Percentiles rank a stretch among this genome's conserved stretches.
These are phyloP conservation scores for Triticum timopheevii DNA, from an alignment of 176 grass and related monocot genomes.

Conservation along the genomic window DNA sequence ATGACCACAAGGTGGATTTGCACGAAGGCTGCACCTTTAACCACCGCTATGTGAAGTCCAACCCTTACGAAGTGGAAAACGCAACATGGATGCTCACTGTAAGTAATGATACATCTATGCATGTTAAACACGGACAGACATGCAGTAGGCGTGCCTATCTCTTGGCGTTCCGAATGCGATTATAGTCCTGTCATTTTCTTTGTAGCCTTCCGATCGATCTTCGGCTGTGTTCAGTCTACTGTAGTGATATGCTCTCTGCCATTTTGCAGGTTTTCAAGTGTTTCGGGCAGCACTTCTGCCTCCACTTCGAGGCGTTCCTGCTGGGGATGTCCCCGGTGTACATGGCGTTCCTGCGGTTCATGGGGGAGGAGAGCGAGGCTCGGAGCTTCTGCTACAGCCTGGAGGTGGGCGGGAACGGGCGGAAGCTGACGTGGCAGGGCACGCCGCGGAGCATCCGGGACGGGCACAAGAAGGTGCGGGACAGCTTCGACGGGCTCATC, in stretches of 20 bases:
- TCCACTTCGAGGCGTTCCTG: slow-evolving; percentile 61
- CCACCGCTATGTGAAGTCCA: slow-evolving; percentile 84
- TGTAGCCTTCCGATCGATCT: neutral
- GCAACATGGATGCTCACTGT: slow-evolving; percentile 93
- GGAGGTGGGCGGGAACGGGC: slow-evolving; percentile 45
- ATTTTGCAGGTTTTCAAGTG: slow-evolving; percentile 52
- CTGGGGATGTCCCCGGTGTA: slow-evolving; percentile 52
- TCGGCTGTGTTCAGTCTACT: neutral
- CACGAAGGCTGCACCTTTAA: slow-evolving; percentile 88
- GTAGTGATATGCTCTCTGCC: neutral
- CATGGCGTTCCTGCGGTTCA: slow-evolving; percentile 57
- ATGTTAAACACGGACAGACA: neutral
- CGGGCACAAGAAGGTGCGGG: slow-evolving; percentile 49
- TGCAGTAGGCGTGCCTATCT: neutral
- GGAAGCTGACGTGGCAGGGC: slow-evolving; percentile 59
- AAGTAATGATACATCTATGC: slow-evolving; percentile 25
- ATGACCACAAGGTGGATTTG: slow-evolving; percentile 87
- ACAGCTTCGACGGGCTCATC: slow-evolving; percentile 62
- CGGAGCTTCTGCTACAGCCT: slow-evolving; percentile 55
- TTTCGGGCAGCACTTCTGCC: slow-evolving; percentile 58
- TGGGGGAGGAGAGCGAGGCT: slow-evolving; percentile 54
- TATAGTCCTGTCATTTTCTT: neutral
- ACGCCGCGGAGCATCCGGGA: slow-evolving; percentile 53
- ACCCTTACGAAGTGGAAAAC: slow-evolving; percentile 69
- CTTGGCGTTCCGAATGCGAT: neutral